phyloP scores from a whole-genome alignment of 495 filamentous ascomycete species.

The Tetracladium marchalianum region DNA sequence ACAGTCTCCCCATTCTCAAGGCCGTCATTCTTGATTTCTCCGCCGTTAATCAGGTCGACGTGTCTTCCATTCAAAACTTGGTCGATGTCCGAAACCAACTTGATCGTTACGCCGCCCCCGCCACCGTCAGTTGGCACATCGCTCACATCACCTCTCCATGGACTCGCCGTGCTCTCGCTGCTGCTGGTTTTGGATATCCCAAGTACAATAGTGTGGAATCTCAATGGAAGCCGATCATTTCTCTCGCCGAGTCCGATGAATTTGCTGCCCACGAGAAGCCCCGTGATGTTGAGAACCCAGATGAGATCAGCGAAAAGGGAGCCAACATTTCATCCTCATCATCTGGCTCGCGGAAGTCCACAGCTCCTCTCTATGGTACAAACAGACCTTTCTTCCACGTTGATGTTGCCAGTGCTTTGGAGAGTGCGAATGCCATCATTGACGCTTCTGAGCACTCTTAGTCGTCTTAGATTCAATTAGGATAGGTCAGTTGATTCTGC shows the following conservation, averaged over 20 bases:
- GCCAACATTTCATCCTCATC: background rate
- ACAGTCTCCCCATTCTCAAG: slow-evolving; percentile 60
- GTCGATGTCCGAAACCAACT: slow-evolving; percentile 96
- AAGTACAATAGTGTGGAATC: background rate
- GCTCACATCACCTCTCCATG: slow-evolving; percentile 89
- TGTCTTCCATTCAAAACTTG: slow-evolving; percentile 83
- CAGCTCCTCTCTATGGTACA: slow-evolving; percentile 66
- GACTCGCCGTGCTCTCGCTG: slow-evolving; percentile 83
- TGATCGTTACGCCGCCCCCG: slow-evolving; percentile 72
- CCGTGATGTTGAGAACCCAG: background rate
- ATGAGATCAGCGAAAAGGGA: background rate
- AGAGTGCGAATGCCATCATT: slow-evolving; percentile 47
- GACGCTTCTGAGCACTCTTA: too few species aligned
- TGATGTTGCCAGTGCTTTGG: slow-evolving; percentile 81
- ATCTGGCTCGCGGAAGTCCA: background rate
- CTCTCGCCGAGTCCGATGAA: background rate
- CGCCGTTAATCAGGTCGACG: slow-evolving; percentile 88
- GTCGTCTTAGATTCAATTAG: too few species aligned
- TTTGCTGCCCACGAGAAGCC: background rate
- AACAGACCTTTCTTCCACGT: slow-evolving; percentile 88
- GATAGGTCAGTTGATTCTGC: too few species aligned
- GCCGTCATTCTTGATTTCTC: slow-evolving; percentile 90
- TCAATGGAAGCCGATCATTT: background rate
- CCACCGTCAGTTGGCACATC: slow-evolving; percentile 87
- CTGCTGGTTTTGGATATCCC: slow-evolving; percentile 85